These are phyloP conservation scores for Backusella parvicylindrica DNA, from an alignment of 192 early-diverging fungal genomes.

Conservation along the genomic window DNA sequence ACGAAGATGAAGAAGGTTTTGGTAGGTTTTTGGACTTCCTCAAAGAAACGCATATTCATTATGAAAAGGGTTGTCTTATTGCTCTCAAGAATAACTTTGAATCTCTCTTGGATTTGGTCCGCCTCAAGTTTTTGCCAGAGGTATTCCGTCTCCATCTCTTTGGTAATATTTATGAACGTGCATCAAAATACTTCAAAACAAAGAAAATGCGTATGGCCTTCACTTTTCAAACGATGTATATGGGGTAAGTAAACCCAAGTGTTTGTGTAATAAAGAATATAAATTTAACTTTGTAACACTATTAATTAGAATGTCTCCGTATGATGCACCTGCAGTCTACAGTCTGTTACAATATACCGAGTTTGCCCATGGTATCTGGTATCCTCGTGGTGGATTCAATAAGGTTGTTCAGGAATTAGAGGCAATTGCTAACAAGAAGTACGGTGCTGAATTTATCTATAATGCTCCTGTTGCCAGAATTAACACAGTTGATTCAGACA, in stretches of 20 bases:
- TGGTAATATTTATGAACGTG: conserved; percentile 38
- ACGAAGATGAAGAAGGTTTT: conserved; percentile 40
- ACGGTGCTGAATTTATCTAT: conserved; percentile 41
- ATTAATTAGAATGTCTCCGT: conserved; percentile 48
- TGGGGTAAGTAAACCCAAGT: conserved; percentile 40
- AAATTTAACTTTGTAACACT: not conserved
- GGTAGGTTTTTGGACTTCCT: conserved; percentile 39
- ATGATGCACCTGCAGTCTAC: conserved; percentile 57
- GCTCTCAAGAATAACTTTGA: conserved; percentile 50
- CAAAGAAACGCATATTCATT: conserved; percentile 47
- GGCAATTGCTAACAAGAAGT: conserved; percentile 35
- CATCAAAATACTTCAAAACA: conserved; percentile 40
- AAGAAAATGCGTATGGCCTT: conserved; percentile 54
- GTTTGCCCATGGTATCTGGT: conserved; percentile 53
- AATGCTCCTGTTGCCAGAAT: conserved; percentile 40
- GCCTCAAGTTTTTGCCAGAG: conserved; percentile 35
- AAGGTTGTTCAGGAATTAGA: conserved; percentile 41
- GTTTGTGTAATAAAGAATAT: not conserved
- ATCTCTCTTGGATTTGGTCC: conserved; percentile 38
- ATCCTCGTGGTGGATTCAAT: conserved; percentile 57
- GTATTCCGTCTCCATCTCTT: conserved; percentile 44
- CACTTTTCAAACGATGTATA: conserved; percentile 63
- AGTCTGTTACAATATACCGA: conserved; percentile 52
- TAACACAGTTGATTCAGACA: conserved; percentile 22
- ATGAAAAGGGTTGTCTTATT: conserved; percentile 38